Base-by-base conservation (phyloP, 2,329 filamentous ascomycete species). In the Aureobasidium pullulans region DNA sequence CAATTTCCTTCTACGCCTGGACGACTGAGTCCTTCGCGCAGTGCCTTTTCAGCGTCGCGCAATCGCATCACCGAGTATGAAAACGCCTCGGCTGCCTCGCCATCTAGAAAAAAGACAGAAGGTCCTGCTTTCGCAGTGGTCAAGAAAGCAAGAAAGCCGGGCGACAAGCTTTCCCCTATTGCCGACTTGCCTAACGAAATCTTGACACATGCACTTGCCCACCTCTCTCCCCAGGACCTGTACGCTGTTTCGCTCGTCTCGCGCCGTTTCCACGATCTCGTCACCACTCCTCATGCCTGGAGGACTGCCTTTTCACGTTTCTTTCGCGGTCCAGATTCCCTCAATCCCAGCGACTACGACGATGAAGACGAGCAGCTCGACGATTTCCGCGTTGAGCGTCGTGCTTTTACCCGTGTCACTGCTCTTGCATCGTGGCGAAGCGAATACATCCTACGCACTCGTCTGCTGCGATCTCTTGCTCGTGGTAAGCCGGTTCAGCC, bases 201-300 rank as follows among this genome's bases (percentile, higher is more conserved):
- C 60, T 74, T 97, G 72, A 96, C 90, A 10, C 91, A 96, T 68
- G 86, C 96, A 34, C 76, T 97, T 60, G 96, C 94, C 40, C 89
- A 97, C 75, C 79, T 99, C 56, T 87, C 92, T 54, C 90, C 92
- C 9, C 84, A 89, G 63, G 91, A 93, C 28, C 83, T 97, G 66
- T 85, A 87, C 16, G 83, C 87, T 9, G 87, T 96, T 10, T 87
- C 91, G 16, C 81, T 96, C 53, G 90, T 97, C 32, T 96, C 90
- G 36, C 89, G 86, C 68, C 88, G 89, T 58, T 95, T 97, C 70
- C 89, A 96, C 72, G 81, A 82, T 56, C 79, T 97, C 42, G 88
- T 97, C 59, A 96, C 90, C 4, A 93, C 89, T 1, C 90, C 92
- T 15, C 90, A 96, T 74, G 91, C 91, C 7, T 97, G 93, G 93